Conservation (phyloP, 495 filamentous ascomycete species). For the Aspergillus biplanus region DNA sequence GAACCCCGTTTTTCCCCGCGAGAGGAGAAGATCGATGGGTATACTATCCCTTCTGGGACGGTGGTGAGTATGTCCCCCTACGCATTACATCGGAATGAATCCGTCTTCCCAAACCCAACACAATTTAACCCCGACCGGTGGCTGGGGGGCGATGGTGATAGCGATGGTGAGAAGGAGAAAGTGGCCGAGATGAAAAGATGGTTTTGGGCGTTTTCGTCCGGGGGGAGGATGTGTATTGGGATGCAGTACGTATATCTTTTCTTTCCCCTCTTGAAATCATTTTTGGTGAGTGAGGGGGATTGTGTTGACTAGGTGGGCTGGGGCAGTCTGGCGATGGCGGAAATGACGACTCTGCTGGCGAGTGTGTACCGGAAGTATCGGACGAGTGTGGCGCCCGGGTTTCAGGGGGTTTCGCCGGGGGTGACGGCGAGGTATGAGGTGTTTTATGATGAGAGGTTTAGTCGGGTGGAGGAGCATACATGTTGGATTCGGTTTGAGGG, state of each 20-base stretch:
- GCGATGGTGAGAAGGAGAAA: constrained; percentile 16
- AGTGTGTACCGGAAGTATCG: constrained; percentile 39
- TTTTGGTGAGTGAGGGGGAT: background rate
- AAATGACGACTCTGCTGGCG: constrained; percentile 47
- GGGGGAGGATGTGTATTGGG: constrained; percentile 78
- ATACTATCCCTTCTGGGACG: constrained; percentile 58
- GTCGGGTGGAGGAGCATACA: constrained; percentile 15
- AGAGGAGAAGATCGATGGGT: constrained; percentile 35
- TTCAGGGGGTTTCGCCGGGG: constrained; percentile 30
- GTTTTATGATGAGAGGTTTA: constrained; percentile 39
- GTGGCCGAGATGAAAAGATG: constrained; percentile 58
- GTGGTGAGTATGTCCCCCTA: constrained; percentile 64
- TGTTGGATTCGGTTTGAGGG: constrained; percentile 11
- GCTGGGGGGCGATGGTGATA: constrained; percentile 36
- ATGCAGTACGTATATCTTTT: constrained; percentile 42
- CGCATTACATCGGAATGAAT: constrained; percentile 62
- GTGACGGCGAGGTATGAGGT: constrained; percentile 45
- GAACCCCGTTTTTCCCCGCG: constrained; percentile 55
- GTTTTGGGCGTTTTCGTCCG: constrained; percentile 80
- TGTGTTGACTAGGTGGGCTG: background rate
- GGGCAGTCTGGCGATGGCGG: constrained; percentile 41
- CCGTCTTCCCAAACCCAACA: constrained; percentile 54
- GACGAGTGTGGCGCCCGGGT: constrained; percentile 28
- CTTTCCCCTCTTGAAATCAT: background rate
- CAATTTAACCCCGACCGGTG: constrained; percentile 62